These are phyloP conservation scores for Purpureocillium lavendulum DNA, from an alignment of 2,329 filamentous ascomycete species.

Conservation along the genomic window DNA sequence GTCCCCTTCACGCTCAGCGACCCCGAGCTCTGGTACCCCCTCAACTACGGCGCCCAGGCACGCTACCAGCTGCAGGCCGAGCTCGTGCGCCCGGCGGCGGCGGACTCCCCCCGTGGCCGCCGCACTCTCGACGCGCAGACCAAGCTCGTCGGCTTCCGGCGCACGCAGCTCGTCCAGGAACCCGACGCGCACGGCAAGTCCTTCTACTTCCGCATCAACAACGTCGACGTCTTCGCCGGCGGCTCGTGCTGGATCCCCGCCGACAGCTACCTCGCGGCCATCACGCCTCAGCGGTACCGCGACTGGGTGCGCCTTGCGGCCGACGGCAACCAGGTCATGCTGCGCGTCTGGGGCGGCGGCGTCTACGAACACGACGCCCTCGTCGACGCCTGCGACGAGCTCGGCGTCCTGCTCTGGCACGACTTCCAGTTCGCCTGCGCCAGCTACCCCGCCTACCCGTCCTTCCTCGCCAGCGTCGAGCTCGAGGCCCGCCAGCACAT, in stretches of 20 bases:
- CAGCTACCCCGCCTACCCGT: constrained; percentile 54
- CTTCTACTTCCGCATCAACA: constrained; percentile 70
- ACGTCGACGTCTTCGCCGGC: constrained; percentile 63
- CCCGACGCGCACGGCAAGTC: constrained; percentile 55
- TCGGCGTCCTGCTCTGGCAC: constrained; percentile 63
- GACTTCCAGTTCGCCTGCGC: constrained; percentile 66
- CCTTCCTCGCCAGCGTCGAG: constrained; percentile 48
- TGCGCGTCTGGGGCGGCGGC: constrained; percentile 18
- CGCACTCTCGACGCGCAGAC: not conserved
- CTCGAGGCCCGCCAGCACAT: constrained; percentile 56
- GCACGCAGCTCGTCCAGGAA: constrained; percentile 46
- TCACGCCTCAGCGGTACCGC: constrained; percentile 49
- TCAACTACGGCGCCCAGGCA: constrained; percentile 7
- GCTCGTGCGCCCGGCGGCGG: no score
- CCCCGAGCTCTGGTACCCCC: constrained; percentile 23
- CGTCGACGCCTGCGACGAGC: constrained; percentile 60
- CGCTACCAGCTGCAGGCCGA: not conserved
- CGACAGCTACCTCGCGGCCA: constrained; percentile 63
- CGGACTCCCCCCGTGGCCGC: no score
- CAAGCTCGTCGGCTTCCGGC: constrained; percentile 58
- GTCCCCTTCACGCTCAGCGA: constrained; percentile 21
- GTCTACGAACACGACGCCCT: constrained; percentile 54
- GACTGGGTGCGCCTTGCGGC: constrained; percentile 43
- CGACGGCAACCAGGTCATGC: constrained; percentile 38
- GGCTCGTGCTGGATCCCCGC: constrained; percentile 75